Conservation (phyloP, 345 rosid genomes). For the Arabis hirsuta region DNA sequence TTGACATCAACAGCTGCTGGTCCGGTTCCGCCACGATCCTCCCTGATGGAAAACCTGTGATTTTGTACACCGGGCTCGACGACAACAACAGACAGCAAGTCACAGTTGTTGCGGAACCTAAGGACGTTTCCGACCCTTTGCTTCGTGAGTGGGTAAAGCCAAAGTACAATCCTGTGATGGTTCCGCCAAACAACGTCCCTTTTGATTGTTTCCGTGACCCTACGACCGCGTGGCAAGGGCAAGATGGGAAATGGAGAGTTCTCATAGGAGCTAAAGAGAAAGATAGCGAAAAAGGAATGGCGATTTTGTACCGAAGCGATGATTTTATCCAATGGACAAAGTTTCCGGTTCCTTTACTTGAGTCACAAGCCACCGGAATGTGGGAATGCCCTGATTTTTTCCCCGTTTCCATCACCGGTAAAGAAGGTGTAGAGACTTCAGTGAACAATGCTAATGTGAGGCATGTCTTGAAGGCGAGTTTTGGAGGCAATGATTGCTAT, state of each 20-base stretch:
- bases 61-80: slow-evolving; percentile 65
- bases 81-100: slow-evolving; percentile 47
- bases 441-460: slow-evolving; percentile 39
- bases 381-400: slow-evolving; percentile 78
- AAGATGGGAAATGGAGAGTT: slow-evolving; percentile 62
- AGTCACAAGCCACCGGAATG: slow-evolving; percentile 50
- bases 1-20: slow-evolving; percentile 68
- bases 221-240: slow-evolving; percentile 67
- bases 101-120: slow-evolving; percentile 64
- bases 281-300: slow-evolving; percentile 50
- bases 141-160: slow-evolving; percentile 67
- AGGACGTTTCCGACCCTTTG: slow-evolving; percentile 61
- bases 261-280: slow-evolving; percentile 42
- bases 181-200: slow-evolving; percentile 38
- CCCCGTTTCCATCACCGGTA: slow-evolving; percentile 49
- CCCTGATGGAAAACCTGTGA: slow-evolving; percentile 58
- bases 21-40: slow-evolving; percentile 74
- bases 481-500: slow-evolving; percentile 55
- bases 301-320: slow-evolving; percentile 51
- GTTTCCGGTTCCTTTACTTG: slow-evolving; percentile 48
- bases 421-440: slow-evolving; percentile 56
- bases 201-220: slow-evolving; percentile 67
- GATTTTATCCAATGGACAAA: slow-evolving; percentile 56
- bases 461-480: slow-evolving; percentile 68
- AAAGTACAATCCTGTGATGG: slow-evolving; percentile 59